Evolutionary conservation across 192 early-diverging fungal genomes (phyloP), one percentile per base, ranked within the genome.

Genomic region (Funneliformis geosporum): DNA sequence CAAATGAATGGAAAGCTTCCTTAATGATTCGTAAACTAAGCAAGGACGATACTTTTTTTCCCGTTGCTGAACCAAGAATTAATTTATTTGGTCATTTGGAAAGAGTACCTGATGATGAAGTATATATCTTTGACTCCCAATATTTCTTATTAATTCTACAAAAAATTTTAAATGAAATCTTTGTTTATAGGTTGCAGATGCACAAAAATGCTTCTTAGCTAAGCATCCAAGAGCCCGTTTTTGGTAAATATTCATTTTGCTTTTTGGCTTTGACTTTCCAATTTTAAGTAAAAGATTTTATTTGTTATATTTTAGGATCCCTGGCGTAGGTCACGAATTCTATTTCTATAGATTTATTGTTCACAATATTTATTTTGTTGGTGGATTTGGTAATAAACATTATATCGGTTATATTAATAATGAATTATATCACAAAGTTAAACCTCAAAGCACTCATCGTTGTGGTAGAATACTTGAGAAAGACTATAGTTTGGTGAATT

Each of bases 321-420:
- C 73, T 14, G 47, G 47, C 14, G 39, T 8, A 74, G 46, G 25
- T 12, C 87, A 88, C 68, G 84, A 84, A 14, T 88, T 88, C 39
- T 64, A 80, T n/a, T 87, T 86, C 81, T 88, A 89, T 74, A 66
- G 70, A 42, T 50, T 89, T 10, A 76, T 82, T 18, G 83, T 87
- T 4, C 46, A 83, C 23, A 74, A 79, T 10, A 79, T 89, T 38
- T 89, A 89, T 62, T 88, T 87, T 80, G 73, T 89, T 46, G 88
- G 88, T 8, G 88, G 88, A 3, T 89, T 88, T 71, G 88, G 88
- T 25, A 84, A 78, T 39, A 21, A 76, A 38, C 88, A 88, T 39
- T 87, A 88, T 60, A 88, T 89, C 75, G 88, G 88, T 39, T 89
- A 86, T 86, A 81, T 88, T 62, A 82, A 85, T 75, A n/a, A 18